phyloP scores from a whole-genome alignment of 768 basidiomycete species.

The Boletus speciosus region DNA sequence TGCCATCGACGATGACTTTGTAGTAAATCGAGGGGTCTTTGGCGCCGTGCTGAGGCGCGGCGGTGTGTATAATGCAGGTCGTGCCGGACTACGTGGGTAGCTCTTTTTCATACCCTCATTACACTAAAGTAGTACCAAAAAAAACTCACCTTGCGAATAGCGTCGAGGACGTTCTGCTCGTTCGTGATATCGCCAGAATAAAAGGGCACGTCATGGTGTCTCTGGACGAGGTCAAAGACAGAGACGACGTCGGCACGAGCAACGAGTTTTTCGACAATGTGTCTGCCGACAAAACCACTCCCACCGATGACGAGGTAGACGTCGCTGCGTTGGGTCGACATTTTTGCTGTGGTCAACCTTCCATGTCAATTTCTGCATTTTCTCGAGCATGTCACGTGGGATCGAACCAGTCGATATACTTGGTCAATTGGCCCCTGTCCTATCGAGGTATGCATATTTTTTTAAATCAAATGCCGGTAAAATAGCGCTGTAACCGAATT shows the following conservation, averaged over 20 bases:
- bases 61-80: constrained; percentile 94
- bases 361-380: constrained; percentile 10
- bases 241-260: constrained; percentile 78
- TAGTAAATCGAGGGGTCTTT: constrained; percentile 72
- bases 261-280: constrained; percentile 83
- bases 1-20: constrained; percentile 94
- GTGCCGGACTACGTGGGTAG: constrained; percentile 56
- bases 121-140: neutral
- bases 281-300: constrained; percentile 86
- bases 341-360: neutral
- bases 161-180: constrained; percentile 64
- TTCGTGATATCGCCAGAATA: constrained; percentile 88
- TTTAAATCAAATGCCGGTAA: neutral
- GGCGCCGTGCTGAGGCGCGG: constrained; percentile 72
- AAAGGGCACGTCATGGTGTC: constrained; percentile 83
- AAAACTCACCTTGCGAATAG: constrained; percentile 63
- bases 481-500: neutral
- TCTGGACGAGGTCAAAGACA: constrained; percentile 89
- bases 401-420: neutral
- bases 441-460: neutral
- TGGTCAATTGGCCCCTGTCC: constrained; percentile 12
- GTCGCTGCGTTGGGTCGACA: constrained; percentile 42
- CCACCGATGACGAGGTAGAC: constrained; percentile 92
- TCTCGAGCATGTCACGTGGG: constrained; percentile 14
- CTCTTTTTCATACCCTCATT: neutral